Conservation (phyloP, 768 basidiomycete genomes). For the Podaxis sp. region DNA sequence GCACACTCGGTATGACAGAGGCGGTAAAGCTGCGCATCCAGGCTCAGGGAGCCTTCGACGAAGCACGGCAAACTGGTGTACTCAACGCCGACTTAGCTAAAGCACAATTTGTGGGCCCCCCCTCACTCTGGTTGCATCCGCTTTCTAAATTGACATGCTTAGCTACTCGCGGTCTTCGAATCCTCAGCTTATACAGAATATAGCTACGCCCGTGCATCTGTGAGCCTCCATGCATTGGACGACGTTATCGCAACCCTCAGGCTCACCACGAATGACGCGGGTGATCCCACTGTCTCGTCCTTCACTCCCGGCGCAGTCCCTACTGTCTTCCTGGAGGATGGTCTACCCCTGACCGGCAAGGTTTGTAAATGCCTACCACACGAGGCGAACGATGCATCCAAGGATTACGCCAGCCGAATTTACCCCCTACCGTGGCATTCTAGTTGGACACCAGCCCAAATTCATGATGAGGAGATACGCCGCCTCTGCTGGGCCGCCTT, state of each 20-base stretch:
- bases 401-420: constrained; percentile 42
- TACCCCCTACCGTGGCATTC: constrained; percentile 62
- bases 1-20: constrained; percentile 50
- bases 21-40: constrained; percentile 56
- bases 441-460: constrained; percentile 52
- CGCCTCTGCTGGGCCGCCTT: constrained; percentile 77
- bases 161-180: constrained; percentile 81
- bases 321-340: constrained; percentile 34
- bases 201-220: constrained; percentile 49
- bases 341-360: constrained; percentile 18
- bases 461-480: constrained; percentile 68
- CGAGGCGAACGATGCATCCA: constrained; percentile 31
- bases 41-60: constrained; percentile 54
- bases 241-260: constrained; percentile 55
- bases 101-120: constrained; percentile 55
- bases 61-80: constrained; percentile 48
- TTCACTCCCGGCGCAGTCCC: constrained; percentile 56
- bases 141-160: not conserved
- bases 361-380: constrained; percentile 43
- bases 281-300: constrained; percentile 49
- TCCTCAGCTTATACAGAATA: constrained; percentile 70
- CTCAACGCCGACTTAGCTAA: constrained; percentile 67
- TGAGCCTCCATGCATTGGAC: constrained; percentile 59
- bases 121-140: no score
- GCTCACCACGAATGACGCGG: constrained; percentile 55